Evolutionary conservation across 2,329 filamentous ascomycete genomes (phyloP).

Genomic region (Phaeosphaeria sp.): DNA sequence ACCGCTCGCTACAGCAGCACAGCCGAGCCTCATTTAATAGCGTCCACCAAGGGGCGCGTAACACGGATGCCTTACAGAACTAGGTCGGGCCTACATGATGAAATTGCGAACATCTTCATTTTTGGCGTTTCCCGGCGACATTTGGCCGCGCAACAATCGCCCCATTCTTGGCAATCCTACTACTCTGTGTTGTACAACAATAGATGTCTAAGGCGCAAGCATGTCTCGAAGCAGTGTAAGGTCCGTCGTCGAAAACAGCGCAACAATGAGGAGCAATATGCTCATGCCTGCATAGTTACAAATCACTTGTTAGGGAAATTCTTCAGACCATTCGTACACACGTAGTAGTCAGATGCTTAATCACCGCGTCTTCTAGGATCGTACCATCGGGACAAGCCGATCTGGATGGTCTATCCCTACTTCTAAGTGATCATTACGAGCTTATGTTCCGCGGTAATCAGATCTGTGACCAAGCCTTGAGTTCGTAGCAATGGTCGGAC

Average conservation of each 20-base stretch:
- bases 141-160: not conserved
- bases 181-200: not conserved
- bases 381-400: not conserved
- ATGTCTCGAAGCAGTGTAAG: not conserved
- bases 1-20: not conserved
- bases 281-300: no score
- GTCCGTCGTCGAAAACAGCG: no score
- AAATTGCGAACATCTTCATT: not conserved
- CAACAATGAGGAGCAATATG: no score
- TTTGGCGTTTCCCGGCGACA: not conserved
- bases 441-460: not conserved
- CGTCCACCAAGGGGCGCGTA: not conserved
- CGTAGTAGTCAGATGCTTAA: not conserved
- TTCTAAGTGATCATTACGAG: not conserved
- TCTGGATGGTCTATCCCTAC: not conserved
- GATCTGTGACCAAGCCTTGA: not conserved
- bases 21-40: not conserved
- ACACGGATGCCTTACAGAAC: not conserved
- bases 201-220: no score
- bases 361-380: not conserved
- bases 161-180: not conserved
- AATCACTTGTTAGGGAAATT: no score
- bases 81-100: not conserved
- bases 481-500: not conserved
- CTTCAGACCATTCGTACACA: no score